Base-by-base conservation (phyloP, 495 filamentous ascomycete genomes). In the Parathielavia hyrcaniae region DNA sequence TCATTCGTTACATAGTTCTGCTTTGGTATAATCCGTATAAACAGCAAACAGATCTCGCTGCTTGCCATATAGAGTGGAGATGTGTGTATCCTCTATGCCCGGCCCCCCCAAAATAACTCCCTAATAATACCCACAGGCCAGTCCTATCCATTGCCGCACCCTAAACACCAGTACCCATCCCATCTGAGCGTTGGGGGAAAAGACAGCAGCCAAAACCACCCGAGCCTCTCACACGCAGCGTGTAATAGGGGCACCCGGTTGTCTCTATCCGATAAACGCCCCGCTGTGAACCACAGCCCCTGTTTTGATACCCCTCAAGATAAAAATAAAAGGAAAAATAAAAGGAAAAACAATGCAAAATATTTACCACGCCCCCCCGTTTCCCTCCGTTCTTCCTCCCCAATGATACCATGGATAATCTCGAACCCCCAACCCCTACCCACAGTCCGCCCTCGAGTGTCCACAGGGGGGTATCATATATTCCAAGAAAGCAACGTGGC, bases 381-480 rank as follows among this genome's bases (percentile, higher is more conserved):
- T 17, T 49, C 19, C 19, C 36, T 20, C 54, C 35, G 34, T 45
- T 44, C 22, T 32, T 47, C 44, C 26, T 47, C 44, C 26, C 53
- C 54, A 50, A 44, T 32, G 39, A 52, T 59, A n/a, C 20, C 50
- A 54, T 54, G 43, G 45, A 50, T 41, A 34, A 59, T 32, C n/a
- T 46, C 38, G 32, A 47, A 40, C 6, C 50, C 41, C 50, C 57
- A 36, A 23, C 36, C 12, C 44, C 50, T n/a, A 22, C 26, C 22
- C 11, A 41, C 8, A 34, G 43, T n/a, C 44, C 34, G 34, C 50
- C 50, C 26, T 26, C 36, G 22, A 49, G 46, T 43, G 55, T 50
- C 61, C 26, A 59, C n/a, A n/a, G n/a, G 46, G 56, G 61, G 61
- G 61, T 63, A 63, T 63, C 61, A 63, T n/a, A n/a, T n/a, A n/a